Evolutionary conservation across 192 early-diverging fungal genomes (phyloP).

Genomic region (Linnemannia hyalina): DNA sequence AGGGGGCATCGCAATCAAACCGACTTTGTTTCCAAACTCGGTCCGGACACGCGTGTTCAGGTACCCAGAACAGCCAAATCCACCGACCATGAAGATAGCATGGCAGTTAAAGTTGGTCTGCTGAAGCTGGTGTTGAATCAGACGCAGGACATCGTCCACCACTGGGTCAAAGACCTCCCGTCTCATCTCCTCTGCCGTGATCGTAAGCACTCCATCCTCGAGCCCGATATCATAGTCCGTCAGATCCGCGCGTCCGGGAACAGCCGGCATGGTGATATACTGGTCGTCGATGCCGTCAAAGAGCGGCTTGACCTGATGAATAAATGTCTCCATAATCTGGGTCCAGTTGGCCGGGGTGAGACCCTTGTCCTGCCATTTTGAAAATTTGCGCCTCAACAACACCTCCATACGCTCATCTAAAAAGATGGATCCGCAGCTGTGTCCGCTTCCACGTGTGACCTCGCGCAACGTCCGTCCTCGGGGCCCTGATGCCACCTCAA

Average conservation of each 20-base stretch:
- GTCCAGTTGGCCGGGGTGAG: conserved; percentile 38
- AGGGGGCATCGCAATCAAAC: conserved; percentile 60
- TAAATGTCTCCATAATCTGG: conserved; percentile 60
- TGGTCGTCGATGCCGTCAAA: conserved; percentile 59
- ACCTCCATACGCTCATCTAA: conserved; percentile 60
- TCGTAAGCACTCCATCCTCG: conserved; percentile 59
- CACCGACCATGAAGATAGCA: conserved; percentile 69
- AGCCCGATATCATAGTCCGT: conserved; percentile 52
- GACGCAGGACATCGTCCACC: conserved; percentile 61
- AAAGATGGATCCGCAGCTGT: conserved; percentile 65
- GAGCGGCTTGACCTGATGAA: conserved; percentile 64
- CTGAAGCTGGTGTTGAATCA: conserved; percentile 64
- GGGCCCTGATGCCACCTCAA: conserved; percentile 58
- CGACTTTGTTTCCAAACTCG: conserved; percentile 56
- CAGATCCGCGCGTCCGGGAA: conserved; percentile 45
- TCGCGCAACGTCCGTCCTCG: conserved; percentile 57
- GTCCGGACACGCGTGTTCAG: conserved; percentile 57
- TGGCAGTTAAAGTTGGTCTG: conserved; percentile 44
- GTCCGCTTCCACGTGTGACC: conserved; percentile 61
- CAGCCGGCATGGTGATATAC: conserved; percentile 54
- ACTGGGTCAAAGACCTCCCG: conserved; percentile 70
- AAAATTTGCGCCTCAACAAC: conserved; percentile 50
- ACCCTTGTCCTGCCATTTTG: conserved; percentile 44
- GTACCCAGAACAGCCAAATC: conserved; percentile 66
- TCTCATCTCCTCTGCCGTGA: conserved; percentile 59